Conservation (phyloP, 257 asterid species). For the Mitragyna speciosa region DNA sequence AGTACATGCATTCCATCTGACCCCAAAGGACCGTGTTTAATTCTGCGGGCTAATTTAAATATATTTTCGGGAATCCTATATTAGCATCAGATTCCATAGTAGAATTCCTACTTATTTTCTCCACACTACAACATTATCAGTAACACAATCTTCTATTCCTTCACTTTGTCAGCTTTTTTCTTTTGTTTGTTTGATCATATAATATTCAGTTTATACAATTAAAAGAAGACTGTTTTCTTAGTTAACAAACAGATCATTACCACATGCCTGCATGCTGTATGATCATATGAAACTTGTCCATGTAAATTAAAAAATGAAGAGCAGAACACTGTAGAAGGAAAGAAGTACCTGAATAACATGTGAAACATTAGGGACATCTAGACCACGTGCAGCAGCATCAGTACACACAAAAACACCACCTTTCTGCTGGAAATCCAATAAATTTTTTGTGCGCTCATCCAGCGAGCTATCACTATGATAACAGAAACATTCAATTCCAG, state of each 20-base stretch:
- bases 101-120: not conserved
- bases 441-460: slow-evolving; percentile 71
- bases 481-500: slow-evolving; percentile 58
- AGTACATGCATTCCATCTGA: not conserved
- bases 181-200: not conserved
- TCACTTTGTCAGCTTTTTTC: not conserved
- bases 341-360: slow-evolving; percentile 90
- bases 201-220: not conserved
- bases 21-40: not conserved
- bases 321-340: not conserved
- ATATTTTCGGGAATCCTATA: no score
- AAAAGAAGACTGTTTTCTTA: not conserved
- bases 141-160: not conserved
- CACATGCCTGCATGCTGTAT: not conserved
- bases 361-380: slow-evolving; percentile 79
- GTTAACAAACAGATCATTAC: not conserved
- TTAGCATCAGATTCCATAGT: not conserved
- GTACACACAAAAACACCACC: slow-evolving; percentile 97
- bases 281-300: not conserved
- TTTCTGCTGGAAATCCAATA: slow-evolving; percentile 66
- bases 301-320: not conserved
- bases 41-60: not conserved
- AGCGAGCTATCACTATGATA: slow-evolving; percentile 78
- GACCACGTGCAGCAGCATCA: slow-evolving; percentile 98
- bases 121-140: not conserved